Conservation (phyloP, 306 rosid genomes). For the Datisca glomerata region DNA sequence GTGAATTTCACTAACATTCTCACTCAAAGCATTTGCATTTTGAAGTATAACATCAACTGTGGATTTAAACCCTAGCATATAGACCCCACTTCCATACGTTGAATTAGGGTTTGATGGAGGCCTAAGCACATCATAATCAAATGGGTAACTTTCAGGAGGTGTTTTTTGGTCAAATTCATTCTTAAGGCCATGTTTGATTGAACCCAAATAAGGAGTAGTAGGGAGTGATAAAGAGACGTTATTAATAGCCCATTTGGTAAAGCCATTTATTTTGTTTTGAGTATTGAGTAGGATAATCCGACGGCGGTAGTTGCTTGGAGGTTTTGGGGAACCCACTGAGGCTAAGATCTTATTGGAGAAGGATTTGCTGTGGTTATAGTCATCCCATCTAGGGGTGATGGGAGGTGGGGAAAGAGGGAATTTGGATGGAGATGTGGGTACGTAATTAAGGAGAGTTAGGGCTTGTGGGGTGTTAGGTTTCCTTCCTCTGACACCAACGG, state of each 20-base stretch:
- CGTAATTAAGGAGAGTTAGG: conserved; percentile 51
- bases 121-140: conserved; percentile 27
- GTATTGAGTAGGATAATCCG: conserved; percentile 63
- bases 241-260: conserved; percentile 55
- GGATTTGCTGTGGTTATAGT: conserved; percentile 40
- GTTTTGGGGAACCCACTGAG: conserved; percentile 43
- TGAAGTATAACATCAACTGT: conserved; percentile 58
- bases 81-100: conserved; percentile 32
- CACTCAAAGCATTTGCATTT: conserved; percentile 34
- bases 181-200: conserved; percentile 25
- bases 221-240: conserved; percentile 52
- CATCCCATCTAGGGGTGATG: conserved; percentile 49
- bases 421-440: conserved; percentile 31
- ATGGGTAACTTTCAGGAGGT: conserved; percentile 33
- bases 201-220: conserved; percentile 51
- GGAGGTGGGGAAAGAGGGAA: conserved; percentile 57
- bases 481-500: conserved; percentile 57
- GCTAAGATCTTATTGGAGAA: conserved; percentile 43
- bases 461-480: conserved; percentile 46
- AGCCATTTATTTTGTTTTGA: conserved; percentile 44
- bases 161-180: conserved; percentile 15
- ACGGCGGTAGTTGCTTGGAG: conserved; percentile 32
- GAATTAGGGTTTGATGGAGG: conserved; percentile 34
- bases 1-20: conserved; percentile 53
- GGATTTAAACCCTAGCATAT: conserved; percentile 17